phyloP scores from a whole-genome alignment of 305 asterid species.

The Ajuga reptans region DNA sequence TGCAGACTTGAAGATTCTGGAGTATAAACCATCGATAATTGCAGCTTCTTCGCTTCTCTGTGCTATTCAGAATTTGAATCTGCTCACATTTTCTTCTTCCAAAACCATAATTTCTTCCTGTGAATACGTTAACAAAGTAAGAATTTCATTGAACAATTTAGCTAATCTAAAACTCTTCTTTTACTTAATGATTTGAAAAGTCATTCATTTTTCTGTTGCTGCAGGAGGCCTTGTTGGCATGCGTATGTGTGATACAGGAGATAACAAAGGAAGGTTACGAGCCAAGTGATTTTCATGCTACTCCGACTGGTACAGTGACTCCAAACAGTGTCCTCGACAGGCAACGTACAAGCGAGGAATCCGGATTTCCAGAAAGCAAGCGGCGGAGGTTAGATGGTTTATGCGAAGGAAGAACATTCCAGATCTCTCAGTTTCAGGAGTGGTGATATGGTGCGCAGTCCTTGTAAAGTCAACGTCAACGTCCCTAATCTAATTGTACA shows the following conservation, averaged over 20 bases:
- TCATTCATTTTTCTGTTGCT: background rate
- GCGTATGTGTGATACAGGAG: constrained; percentile 33
- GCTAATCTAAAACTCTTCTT: background rate
- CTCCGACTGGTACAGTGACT: constrained; percentile 25
- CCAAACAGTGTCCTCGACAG: constrained; percentile 25
- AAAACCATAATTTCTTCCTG: constrained; percentile 26
- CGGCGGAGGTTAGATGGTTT: constrained; percentile 29
- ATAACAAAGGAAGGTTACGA: constrained; percentile 18
- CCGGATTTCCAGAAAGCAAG: constrained; percentile 17
- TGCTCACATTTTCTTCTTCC: constrained; percentile 28
- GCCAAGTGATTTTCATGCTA: constrained; percentile 3
- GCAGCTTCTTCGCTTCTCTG: constrained; percentile 55
- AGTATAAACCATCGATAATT: constrained; percentile 42
- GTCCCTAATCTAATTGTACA: background rate
- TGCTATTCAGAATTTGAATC: constrained; percentile 37
- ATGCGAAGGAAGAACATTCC: constrained; percentile 19
- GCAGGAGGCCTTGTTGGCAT: constrained; percentile 37
- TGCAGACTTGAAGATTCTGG: constrained; percentile 38
- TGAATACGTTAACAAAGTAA: constrained; percentile 36
- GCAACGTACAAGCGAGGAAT: constrained; percentile 25
- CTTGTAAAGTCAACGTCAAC: background rate
- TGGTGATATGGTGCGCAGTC: background rate
- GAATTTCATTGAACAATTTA: background rate
- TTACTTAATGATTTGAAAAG: background rate
- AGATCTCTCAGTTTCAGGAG: constrained; percentile 28